Conservation (phyloP, 306 rosid genomes). For the Dryas octopetala region DNA sequence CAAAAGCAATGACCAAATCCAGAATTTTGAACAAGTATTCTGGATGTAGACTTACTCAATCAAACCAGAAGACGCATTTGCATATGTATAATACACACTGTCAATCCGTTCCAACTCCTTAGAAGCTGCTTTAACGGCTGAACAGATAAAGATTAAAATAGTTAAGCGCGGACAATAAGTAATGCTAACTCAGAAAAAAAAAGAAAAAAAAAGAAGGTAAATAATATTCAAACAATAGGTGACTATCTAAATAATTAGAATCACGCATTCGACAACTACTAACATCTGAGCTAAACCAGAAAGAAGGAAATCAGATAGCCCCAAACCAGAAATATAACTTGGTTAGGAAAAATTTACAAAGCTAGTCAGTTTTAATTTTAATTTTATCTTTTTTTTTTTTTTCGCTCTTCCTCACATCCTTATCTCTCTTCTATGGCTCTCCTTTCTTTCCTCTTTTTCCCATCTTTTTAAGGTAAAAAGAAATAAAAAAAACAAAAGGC, state of each 20-base stretch:
- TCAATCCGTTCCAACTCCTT: conserved; percentile 89
- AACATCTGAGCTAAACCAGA: background rate
- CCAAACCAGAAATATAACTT: background rate
- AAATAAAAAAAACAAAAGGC: background rate
- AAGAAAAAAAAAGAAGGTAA: conserved; percentile 8
- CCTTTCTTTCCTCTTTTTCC: background rate
- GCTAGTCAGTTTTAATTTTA: background rate
- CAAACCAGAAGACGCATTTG: conserved; percentile 70
- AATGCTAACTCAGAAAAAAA: conserved; percentile 10
- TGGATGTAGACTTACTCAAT: conserved; percentile 73
- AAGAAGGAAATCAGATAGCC: background rate
- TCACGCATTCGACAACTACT: background rate
- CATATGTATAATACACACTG: conserved; percentile 63
- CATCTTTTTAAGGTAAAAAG: background rate
- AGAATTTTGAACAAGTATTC: background rate
- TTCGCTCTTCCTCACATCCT: background rate
- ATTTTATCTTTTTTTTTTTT: too few species aligned
- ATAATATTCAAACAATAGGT: conserved; percentile 1
- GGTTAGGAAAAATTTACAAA: background rate
- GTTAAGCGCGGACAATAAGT: conserved; percentile 10
- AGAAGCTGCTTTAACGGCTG: conserved; percentile 87
- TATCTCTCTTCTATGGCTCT: background rate
- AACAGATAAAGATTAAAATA: conserved; percentile 15
- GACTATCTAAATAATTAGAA: background rate
- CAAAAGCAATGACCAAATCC: background rate